phyloP scores from a whole-genome alignment of 768 basidiomycete genomes.

The Boletus pseudopeckii region DNA sequence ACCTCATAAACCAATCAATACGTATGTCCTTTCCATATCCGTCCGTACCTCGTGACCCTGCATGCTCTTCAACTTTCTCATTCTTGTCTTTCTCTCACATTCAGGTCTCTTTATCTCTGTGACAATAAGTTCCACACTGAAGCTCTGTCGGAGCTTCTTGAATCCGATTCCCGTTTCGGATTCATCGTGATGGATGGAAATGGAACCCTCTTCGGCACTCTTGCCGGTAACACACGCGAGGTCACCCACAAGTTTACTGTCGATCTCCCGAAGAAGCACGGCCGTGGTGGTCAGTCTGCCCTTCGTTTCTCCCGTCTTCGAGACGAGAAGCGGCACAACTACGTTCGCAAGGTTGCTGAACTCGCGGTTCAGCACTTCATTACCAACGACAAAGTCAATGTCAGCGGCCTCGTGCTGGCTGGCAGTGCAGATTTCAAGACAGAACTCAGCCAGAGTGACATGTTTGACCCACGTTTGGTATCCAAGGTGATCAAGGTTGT shows the following conservation, averaged over 20 bases:
- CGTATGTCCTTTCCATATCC: conserved; percentile 50
- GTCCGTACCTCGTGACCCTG: background rate
- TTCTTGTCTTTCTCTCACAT: conserved; percentile 1
- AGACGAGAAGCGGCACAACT: conserved; percentile 99
- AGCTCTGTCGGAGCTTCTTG: conserved; percentile 91
- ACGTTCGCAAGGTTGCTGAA: conserved; percentile 98
- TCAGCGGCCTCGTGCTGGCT: conserved; percentile 91
- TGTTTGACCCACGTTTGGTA: conserved; percentile 86
- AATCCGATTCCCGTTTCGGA: conserved; percentile 95
- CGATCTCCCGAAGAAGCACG: conserved; percentile 99
- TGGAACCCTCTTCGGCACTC: conserved; percentile 92
- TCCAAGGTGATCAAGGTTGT: conserved; percentile 97
- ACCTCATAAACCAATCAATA: conserved; percentile 98
- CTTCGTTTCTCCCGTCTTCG: conserved; percentile 99
- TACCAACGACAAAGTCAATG: conserved; percentile 97
- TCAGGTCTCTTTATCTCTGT: conserved; percentile 93
- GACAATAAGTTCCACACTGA: conserved; percentile 99
- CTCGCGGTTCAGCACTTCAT: conserved; percentile 97
- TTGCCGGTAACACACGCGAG: conserved; percentile 96
- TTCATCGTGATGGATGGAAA: conserved; percentile 99
- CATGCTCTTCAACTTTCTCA: background rate
- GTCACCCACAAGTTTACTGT: conserved; percentile 98
- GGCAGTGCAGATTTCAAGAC: conserved; percentile 99
- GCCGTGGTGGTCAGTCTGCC: conserved; percentile 99
- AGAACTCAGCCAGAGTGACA: conserved; percentile 91